Percentiles rank a stretch among this genome's conserved stretches.
Evolutionary conservation across 1,284 basidiomycete genomes (phyloP).

Genomic region (Boletus smithii): DNA sequence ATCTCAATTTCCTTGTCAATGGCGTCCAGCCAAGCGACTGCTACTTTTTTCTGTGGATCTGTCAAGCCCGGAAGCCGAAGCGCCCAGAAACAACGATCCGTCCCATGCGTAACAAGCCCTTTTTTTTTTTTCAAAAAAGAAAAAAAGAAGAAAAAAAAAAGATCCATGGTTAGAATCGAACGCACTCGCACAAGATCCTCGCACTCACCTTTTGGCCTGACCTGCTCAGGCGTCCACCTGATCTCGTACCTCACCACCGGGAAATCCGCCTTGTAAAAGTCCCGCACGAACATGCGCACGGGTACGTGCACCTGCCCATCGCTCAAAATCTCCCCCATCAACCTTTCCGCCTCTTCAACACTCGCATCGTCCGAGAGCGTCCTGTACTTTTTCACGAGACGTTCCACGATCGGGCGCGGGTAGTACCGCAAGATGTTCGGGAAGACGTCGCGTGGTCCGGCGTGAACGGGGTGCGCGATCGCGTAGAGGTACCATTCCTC

Average conservation of each 20-base stretch:
- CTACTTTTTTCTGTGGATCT: conserved; percentile 17
- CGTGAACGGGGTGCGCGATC: conserved; percentile 57
- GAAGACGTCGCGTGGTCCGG: conserved; percentile 47
- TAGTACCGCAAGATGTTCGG: conserved; percentile 64
- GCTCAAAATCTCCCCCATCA: conserved; percentile 55
- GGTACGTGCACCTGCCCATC: conserved; percentile 71
- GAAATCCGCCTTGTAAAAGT: conserved; percentile 51
- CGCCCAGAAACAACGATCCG: conserved; percentile 53
- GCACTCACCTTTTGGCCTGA: conserved; percentile 48
- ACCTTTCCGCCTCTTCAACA: conserved; percentile 41
- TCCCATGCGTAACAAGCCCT: conserved; percentile 70
- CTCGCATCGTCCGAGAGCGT: conserved; percentile 37
- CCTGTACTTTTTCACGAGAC: conserved; percentile 46
- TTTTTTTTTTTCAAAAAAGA: no score
- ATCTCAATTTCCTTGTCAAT: conserved; percentile 46
- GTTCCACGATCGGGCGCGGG: conserved; percentile 43
- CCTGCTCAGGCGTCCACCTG: conserved; percentile 62
- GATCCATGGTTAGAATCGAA: neutral
- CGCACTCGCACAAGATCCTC: neutral
- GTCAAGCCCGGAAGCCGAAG: conserved; percentile 34
- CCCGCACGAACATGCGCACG: conserved; percentile 57
- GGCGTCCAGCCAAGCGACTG: conserved; percentile 35
- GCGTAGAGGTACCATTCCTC: conserved; percentile 80
- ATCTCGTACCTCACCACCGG: conserved; percentile 69
- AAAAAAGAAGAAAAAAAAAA: conserved; percentile 16